Percentiles rank a stretch among this genome's conserved stretches.
These are phyloP conservation scores for Posidonia oceanica DNA, from an alignment of 116 monocot genomes.

Conservation along the genomic window DNA sequence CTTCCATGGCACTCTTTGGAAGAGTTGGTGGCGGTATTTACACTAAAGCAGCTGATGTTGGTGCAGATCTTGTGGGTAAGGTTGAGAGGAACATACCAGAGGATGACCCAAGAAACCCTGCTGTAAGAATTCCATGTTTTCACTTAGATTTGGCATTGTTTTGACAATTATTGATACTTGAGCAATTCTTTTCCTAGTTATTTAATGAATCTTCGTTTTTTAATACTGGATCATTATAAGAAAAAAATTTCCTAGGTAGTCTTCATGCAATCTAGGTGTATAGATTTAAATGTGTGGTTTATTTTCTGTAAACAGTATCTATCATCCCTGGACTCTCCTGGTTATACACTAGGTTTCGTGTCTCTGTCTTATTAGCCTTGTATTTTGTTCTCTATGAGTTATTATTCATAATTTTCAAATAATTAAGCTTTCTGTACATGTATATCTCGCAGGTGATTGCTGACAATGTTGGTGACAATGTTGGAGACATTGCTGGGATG, in stretches of 20 bases:
- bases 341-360: too few relatives aligned
- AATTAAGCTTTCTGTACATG: background rate
- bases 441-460: slow-evolving; percentile 25
- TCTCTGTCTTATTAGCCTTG: background rate
- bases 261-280: too few relatives aligned
- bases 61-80: slow-evolving; percentile 24
- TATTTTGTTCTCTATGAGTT: background rate
- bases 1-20: slow-evolving; percentile 24
- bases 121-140: slow-evolving; percentile 9
- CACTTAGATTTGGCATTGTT: background rate
- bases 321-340: too few relatives aligned
- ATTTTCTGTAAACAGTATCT: too few relatives aligned
- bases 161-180: background rate
- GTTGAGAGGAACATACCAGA: slow-evolving; percentile 18
- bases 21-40: slow-evolving; percentile 22
- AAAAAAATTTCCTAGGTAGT: too few relatives aligned
- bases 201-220: too few relatives aligned
- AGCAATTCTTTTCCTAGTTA: background rate
- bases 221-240: too few relatives aligned
- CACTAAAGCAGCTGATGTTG: slow-evolving; percentile 23
- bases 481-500: slow-evolving; percentile 60
- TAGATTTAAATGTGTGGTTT: too few relatives aligned
- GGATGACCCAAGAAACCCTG: slow-evolving; percentile 24
- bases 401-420: background rate
- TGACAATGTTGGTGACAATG: slow-evolving; percentile 34